Base-by-base conservation (phyloP, 768 basidiomycete species). In the Mycena epipterygia region DNA sequence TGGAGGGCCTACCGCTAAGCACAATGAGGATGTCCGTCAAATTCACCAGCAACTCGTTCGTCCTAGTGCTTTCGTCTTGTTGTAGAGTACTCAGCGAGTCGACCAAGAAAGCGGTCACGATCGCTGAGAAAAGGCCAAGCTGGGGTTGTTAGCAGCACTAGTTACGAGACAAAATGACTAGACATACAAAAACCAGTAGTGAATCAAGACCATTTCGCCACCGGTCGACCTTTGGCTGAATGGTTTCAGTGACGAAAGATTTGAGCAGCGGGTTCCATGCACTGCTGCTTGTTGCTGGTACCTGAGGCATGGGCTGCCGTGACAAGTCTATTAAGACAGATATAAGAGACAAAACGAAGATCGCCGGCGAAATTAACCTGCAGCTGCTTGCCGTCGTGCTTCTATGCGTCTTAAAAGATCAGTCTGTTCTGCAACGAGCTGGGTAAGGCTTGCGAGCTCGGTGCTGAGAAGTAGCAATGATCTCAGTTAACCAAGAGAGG, bases 101-200 rank as follows among this genome's bases (percentile, higher is more conserved):
- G 17, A 71, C 66, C 16, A 74, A 29, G 35, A 74, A 74, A 12
- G 73, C 53, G n/a, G 73, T 74, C 23, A 74, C 60, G 27, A 74
- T 68, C 3, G 73, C 73, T 16, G 73, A 74, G 58, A 74, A 74
- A 17, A 74, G 56, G n/a, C 73, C 73, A 21, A 74, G 51, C 73
- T 74, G 29, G 5, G 23, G 1, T n/a, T 33, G 37, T 46, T 3
- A 17, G 16, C 17, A 41, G 33, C 5, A 21, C 13, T 37, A 30
- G 39, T 12, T 1, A 25, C 13, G 12, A 19, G 29, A 52, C 16
- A 11, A 5, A 30, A 19, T 30, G n/a, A n/a, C 30, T 9, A 8
- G 19, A 52, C 57, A 17, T 51, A 68, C 59, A 53, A 74, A 74
- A 6, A 74, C 70, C 11, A 74, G 70, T 11, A 71, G 66, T 2